phyloP scores from a whole-genome alignment of 2,329 filamentous ascomycete species.

The Beauveria brongniartii region DNA sequence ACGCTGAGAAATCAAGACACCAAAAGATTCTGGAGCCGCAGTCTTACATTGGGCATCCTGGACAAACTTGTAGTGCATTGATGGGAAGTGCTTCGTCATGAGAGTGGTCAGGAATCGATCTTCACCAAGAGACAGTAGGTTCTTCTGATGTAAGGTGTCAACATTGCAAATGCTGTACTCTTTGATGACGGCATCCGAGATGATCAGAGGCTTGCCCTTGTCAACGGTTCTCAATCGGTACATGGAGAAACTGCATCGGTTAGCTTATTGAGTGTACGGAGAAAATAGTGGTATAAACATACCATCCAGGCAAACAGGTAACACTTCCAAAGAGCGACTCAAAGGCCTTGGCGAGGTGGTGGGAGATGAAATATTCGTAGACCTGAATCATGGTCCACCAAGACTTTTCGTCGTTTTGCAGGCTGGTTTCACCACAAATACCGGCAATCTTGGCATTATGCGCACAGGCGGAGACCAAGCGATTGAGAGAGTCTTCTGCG shows the following conservation, averaged over 20 bases:
- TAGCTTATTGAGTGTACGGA: neutral
- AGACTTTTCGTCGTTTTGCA: constrained; percentile 89
- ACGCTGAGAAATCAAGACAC: constrained; percentile 90
- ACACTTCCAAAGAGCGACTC: constrained; percentile 97
- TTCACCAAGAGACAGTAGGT: constrained; percentile 85
- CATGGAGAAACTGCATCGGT: constrained; percentile 78
- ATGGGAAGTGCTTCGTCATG: constrained; percentile 96
- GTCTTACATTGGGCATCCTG: constrained; percentile 89
- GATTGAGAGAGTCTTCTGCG: constrained; percentile 82
- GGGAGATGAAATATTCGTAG: constrained; percentile 99
- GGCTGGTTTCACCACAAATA: constrained; percentile 92
- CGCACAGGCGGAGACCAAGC: constrained; percentile 83
- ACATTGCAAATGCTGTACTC: constrained; percentile 87
- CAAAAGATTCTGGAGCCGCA: constrained; percentile 89
- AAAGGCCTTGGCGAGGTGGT: constrained; percentile 93
- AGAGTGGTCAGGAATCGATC: constrained; percentile 95
- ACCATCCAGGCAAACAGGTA: constrained; percentile 98
- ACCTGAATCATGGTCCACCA: constrained; percentile 99
- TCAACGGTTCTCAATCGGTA: constrained; percentile 92
- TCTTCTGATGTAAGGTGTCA: constrained; percentile 96
- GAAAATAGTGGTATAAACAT: constrained; percentile 34
- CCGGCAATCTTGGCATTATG: constrained; percentile 94
- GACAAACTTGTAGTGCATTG: constrained; percentile 94
- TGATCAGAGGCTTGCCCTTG: constrained; percentile 88
- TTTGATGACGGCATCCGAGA: constrained; percentile 76